Conservation (phyloP, 495 filamentous ascomycete genomes). For the Apodospora peruviana region DNA sequence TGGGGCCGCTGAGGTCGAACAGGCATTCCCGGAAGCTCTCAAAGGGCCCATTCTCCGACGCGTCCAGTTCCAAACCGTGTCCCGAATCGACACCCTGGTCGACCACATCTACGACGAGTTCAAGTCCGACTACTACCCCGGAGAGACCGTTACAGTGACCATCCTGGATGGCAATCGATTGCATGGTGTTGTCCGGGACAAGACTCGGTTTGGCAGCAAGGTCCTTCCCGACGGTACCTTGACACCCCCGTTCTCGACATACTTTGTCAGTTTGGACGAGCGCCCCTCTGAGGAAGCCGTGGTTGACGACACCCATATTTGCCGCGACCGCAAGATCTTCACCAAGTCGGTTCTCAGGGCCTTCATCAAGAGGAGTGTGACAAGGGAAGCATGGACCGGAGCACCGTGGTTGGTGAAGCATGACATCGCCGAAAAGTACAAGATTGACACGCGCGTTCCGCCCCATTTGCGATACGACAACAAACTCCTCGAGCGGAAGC, state of each 20-base stretch:
- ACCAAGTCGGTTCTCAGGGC: slow-evolving; percentile 90
- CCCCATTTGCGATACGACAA: slow-evolving; percentile 74
- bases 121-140: slow-evolving; percentile 88
- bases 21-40: slow-evolving; percentile 83
- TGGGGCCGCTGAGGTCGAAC: slow-evolving; percentile 82
- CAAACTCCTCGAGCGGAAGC: slow-evolving; percentile 73
- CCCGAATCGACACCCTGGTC: slow-evolving; percentile 84
- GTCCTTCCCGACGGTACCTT: slow-evolving; percentile 58
- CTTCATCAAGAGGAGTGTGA: slow-evolving; percentile 92
- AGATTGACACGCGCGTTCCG: slow-evolving; percentile 79
- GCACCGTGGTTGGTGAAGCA: slow-evolving; percentile 95
- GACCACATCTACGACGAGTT: slow-evolving; percentile 68
- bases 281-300: slow-evolving; percentile 67
- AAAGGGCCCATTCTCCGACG: slow-evolving; percentile 84
- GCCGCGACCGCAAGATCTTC: slow-evolving; percentile 85
- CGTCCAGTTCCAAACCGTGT: slow-evolving; percentile 86
- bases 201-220: slow-evolving; percentile 65
- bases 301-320: slow-evolving; percentile 76
- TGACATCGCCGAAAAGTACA: slow-evolving; percentile 74
- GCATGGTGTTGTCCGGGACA: slow-evolving; percentile 77
- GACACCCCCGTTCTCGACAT: slow-evolving; percentile 65
- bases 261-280: slow-evolving; percentile 70
- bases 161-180: slow-evolving; percentile 64
- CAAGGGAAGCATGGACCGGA: slow-evolving; percentile 84
- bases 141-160: slow-evolving; percentile 74